Conservation (phyloP, 2,329 filamentous ascomycete genomes). For the Aurifilum marmelostoma region DNA sequence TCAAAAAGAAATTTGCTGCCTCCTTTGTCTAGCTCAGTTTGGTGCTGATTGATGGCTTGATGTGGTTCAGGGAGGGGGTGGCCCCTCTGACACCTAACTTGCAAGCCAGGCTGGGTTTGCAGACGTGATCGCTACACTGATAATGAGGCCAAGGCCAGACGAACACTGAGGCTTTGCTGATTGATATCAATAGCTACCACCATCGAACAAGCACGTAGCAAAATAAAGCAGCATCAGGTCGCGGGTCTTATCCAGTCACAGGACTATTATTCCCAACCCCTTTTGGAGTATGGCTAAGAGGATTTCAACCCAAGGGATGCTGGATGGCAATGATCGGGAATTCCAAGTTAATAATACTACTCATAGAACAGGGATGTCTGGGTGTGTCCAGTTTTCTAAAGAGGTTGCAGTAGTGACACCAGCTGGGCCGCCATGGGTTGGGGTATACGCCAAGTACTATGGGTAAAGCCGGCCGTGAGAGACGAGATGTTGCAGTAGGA, state of each 20-base stretch:
- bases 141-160: not conserved
- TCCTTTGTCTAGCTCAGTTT: not conserved
- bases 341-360: not conserved
- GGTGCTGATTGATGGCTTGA: not conserved
- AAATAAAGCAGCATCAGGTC: not conserved
- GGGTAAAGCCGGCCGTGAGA: not conserved
- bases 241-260: not conserved
- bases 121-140: not conserved
- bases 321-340: not conserved
- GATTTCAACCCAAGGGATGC: not conserved
- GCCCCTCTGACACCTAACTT: too few relatives aligned
- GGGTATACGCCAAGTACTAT: not conserved
- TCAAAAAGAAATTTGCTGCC: not conserved
- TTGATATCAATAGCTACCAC: not conserved
- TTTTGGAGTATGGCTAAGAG: not conserved
- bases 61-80: too few relatives aligned
- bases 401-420: conserved; percentile 4
- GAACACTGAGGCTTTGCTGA: not conserved
- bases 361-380: conserved; percentile 2
- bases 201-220: too few relatives aligned
- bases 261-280: too few relatives aligned
- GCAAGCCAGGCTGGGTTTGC: not conserved
- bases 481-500: too few relatives aligned
- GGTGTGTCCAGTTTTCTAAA: not conserved
- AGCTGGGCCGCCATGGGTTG: not conserved